Evolutionary conservation across 2,329 filamentous ascomycete species (phyloP).

Genomic region (Verticillium longisporum): DNA sequence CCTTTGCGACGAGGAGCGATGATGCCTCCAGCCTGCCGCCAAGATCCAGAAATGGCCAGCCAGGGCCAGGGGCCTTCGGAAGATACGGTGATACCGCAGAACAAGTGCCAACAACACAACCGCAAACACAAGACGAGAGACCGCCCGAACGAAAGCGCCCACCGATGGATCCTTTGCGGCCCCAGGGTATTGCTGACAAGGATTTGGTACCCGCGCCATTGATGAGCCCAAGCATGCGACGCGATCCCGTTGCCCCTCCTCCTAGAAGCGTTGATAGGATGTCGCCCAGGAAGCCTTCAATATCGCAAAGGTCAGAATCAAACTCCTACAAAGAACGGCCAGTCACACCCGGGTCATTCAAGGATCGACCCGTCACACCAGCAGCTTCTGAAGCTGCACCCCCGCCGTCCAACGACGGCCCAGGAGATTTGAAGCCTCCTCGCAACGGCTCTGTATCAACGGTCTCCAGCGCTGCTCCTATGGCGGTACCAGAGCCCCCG

Average conservation of each 20-base stretch:
- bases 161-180: conserved; percentile 55
- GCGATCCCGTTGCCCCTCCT: conserved; percentile 37
- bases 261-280: conserved; percentile 46
- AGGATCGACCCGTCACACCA: conserved; percentile 9
- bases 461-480: conserved; percentile 13
- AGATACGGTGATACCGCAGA: conserved; percentile 23
- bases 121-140: conserved; percentile 32
- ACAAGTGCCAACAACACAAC: conserved; percentile 14
- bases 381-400: conserved; percentile 8
- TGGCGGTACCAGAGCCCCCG: conserved; percentile 15
- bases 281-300: conserved; percentile 36
- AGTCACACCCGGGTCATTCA: conserved; percentile 12
- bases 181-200: conserved; percentile 37
- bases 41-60: conserved; percentile 44
- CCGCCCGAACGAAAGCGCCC: conserved; percentile 60
- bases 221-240: conserved; percentile 42
- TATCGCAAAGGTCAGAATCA: conserved; percentile 23
- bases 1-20: conserved; percentile 40
- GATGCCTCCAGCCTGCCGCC: conserved; percentile 44
- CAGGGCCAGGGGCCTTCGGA: conserved; percentile 29
- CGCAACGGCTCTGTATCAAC: conserved; percentile 4
- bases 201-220: conserved; percentile 52
- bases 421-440: neutral
- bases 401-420: conserved; percentile 2
- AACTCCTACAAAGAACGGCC: conserved; percentile 26